A percentile compares a stretch with the other conserved stretches of the same genome.
Conservation (phyloP, 1,284 basidiomycete genomes). For the Clitocybe nebularis region DNA sequence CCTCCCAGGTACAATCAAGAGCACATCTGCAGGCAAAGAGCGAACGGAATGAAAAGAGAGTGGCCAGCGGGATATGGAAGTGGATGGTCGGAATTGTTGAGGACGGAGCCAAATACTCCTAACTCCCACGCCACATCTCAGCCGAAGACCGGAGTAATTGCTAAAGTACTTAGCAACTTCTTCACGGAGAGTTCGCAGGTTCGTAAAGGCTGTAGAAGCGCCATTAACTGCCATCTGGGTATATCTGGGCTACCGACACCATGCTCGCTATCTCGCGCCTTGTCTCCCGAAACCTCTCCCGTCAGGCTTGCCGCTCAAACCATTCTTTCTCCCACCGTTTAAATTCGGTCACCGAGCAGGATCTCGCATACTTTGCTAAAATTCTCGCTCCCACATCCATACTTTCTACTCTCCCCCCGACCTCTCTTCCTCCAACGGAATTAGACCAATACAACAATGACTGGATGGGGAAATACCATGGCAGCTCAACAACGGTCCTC, state of each 20-base stretch:
- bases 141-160: conserved; percentile 7
- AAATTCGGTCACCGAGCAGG: conserved; percentile 45
- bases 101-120: conserved; percentile 1
- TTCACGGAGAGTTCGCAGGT: too few species aligned
- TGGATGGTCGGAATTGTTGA: conserved; percentile 1
- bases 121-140: conserved; percentile 17
- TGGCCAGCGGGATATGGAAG: neutral
- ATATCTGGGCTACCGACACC: neutral
- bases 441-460: conserved; percentile 85
- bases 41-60: conserved; percentile 13
- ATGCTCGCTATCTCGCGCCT: conserved; percentile 15
- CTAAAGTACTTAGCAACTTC: neutral
- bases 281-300: conserved; percentile 4
- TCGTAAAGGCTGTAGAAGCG: too few species aligned
- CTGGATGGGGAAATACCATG: conserved; percentile 97
- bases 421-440: conserved; percentile 53
- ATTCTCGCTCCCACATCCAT: conserved; percentile 60
- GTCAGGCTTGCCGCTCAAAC: conserved; percentile 4
- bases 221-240: neutral
- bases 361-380: conserved; percentile 59
- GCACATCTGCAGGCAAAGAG: conserved; percentile 6
- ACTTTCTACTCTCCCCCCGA: conserved; percentile 59
- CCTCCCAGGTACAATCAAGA: conserved; percentile 2
- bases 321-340: conserved; percentile 16
- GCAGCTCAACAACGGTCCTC: conserved; percentile 79